Evolutionary conservation across 2,329 filamentous ascomycete species (phyloP), one percentile per base, ranked within the genome.

Genomic region (Gaeumannomyces sp.): DNA sequence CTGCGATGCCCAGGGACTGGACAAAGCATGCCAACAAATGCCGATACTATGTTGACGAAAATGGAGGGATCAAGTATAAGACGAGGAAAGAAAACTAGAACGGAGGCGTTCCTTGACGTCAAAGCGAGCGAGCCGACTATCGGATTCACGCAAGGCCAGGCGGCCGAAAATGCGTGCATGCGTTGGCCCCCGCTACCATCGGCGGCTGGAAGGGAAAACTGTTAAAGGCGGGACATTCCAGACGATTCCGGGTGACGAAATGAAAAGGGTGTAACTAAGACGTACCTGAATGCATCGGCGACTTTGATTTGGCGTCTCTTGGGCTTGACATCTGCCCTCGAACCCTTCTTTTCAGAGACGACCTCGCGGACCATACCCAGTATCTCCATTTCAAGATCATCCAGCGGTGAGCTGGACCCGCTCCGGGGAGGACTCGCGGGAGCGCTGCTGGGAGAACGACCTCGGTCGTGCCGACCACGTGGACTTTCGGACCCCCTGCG

Each of bases 361-460:
- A 69, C 69, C 22, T 70, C 66, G 14, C 65, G 66, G 2, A 68
- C 68, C 63, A 73, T 70, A 2, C 71, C 71, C 31, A 73, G 64
- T 64, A 71, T 71, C 29, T 67, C 67, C 61, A 68, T 63, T 50
- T 71, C 69, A 11, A 70, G n/a, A 22, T 70, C 69, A 22, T 69
- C 65, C 27, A 71, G 61, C 1, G 69, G 67, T 14, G 69, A 71
- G 19, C 68, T 70, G 64, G 67, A 68, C 25, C 69, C 67, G 56
- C 66, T 68, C 29, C 62, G 60, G 35, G 35, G 35, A 38, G 35
- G 35, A 38, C 13, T 38, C 11, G 27, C 57, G 10, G 22, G 35
- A 38, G 35, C 11, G 35, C 35, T 53, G 59, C 35, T 27, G 35
- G 28, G 56, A 38, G 58, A 31, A 31, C 63, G 57, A 31, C 59